Evolutionary conservation across 2,329 filamentous ascomycete species (phyloP), one percentile per base, ranked within the genome.

Genomic region (Penicillium capsulatum): DNA sequence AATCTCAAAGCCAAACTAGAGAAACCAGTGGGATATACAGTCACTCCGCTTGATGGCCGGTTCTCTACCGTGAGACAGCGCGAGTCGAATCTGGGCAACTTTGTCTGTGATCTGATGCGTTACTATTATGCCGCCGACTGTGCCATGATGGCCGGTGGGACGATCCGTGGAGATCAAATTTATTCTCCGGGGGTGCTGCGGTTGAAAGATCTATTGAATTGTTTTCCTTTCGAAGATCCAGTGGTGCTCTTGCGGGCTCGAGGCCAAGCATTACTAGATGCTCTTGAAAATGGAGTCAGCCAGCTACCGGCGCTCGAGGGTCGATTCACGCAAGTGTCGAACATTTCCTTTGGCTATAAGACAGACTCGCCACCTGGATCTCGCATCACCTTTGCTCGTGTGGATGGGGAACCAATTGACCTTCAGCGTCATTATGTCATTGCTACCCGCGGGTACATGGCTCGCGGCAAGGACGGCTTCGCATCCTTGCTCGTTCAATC

Each of bases 181-280:
- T 95, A 94, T 54, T 81, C 87, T 0, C 86, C 87, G 0, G 89
- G 89, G 0, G 72, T 89, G 0, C 15, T 44, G 14, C 31, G 36
- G 11, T 11, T 44, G 17, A 36, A 44, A 26, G 41, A 44, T 20
- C 11, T 44, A 14, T 22, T 36, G 3, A 39, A 39, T 35, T 94
- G 87, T 58, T 95, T 95, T 51, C 90, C 90, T 0, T 95, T 96
- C 53, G 89, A 95, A 59, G 89, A 95, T 48, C 88, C 89, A 0
- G 84, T 90, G 1, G 83, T 95, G 0, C 79, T 94, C 3, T 71
- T 95, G 44, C 77, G 76, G 22, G 74, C 88, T 3, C 80, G 71
- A 0, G 90, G 90, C 0, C 72, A 79, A 52, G 84, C 82, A 1
- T 79, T 96, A 20, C 72, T 82, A 55, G 82, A 80, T n/a, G 89